Conservation (phyloP, 805 yeast genomes). For the Lipomyces yamadae region DNA sequence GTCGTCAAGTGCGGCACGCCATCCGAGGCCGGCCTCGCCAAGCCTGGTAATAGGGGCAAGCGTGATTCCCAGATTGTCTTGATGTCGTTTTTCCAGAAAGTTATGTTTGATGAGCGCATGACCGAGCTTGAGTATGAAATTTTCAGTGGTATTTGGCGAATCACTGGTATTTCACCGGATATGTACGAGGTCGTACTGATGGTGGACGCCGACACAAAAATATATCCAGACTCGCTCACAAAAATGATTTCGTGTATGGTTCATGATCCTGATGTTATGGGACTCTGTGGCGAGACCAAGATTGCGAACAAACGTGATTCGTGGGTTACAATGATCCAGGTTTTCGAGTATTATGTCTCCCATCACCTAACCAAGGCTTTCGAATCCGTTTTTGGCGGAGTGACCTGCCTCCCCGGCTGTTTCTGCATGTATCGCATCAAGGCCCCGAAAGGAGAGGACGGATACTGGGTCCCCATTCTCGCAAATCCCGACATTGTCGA, state of each 20-base stretch:
- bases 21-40: slow-evolving; percentile 65
- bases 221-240: slow-evolving; percentile 81
- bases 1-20: slow-evolving; percentile 90
- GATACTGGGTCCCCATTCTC: slow-evolving; percentile 90
- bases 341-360: slow-evolving; percentile 90
- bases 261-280: slow-evolving; percentile 85
- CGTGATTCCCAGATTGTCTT: slow-evolving; percentile 91
- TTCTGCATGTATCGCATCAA: slow-evolving; percentile 92
- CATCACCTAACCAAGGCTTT: slow-evolving; percentile 95
- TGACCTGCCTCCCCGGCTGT: slow-evolving; percentile 95
- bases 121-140: slow-evolving; percentile 84
- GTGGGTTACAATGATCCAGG: slow-evolving; percentile 94
- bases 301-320: slow-evolving; percentile 80
- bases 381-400: slow-evolving; percentile 91
- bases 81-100: slow-evolving; percentile 87
- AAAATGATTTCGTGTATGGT: slow-evolving; percentile 91
- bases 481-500: slow-evolving; percentile 95
- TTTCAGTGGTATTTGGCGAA: slow-evolving; percentile 72
- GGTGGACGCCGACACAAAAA: slow-evolving; percentile 95
- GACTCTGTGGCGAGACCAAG: slow-evolving; percentile 93
- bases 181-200: slow-evolving; percentile 79
- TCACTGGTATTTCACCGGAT: slow-evolving; percentile 83
- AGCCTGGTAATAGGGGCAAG: slow-evolving; percentile 96
- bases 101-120: slow-evolving; percentile 93
- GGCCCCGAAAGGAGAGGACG: slow-evolving; percentile 77